Evolutionary conservation across 2,329 filamentous ascomycete species (phyloP), one percentile per base, ranked within the genome.

Genomic region (Lizonia empirigonia): DNA sequence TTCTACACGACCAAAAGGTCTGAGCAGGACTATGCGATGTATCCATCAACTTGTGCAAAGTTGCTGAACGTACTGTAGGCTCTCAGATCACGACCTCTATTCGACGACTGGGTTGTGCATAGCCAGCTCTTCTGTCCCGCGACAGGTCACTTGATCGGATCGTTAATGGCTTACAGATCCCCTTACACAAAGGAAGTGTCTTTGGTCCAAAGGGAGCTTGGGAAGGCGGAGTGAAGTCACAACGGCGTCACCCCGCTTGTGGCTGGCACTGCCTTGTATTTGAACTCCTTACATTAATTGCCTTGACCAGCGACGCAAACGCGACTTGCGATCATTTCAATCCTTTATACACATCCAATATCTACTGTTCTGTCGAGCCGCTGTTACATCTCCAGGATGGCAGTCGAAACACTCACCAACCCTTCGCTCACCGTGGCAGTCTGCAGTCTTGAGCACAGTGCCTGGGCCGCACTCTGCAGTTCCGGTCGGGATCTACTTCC

Each of bases 391-490:
- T 8, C 18, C 30, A 27, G 33, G 24, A 57, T 52, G 38, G 47
- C 55, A 16, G 63, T 48, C 10, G 55, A 54, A 10, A 57, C 41
- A 5, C 58, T 59, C 24, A 64, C 59, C 6, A 60, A 60, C 22
- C 64, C 66, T 10, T 54, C 62, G 10, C 50, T 67, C 22, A 68
- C 64, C 8, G 64, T 62, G 24, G 58, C 60, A 8, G 56, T 68
- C n/a, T 67, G 66, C 50, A 60, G 56, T 20, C 60, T 63, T 18
- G 65, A 67, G 48, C 73, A 75, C 42, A 64, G 59, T 36, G 70
- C 69, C 36, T 75, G 74, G 53, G 69, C 66, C 3, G 73, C 58
- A 10, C 71, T 70, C 40, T 75, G 65, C 56, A 57, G 49, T 33
- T 63, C 65, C 6, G 62, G 73, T 49, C 60, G 66, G 7, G 57